Percentiles rank a stretch among this genome's conserved stretches.
Evolutionary conservation across 306 rosid genomes (phyloP).

Genomic region (Oemleria cerasiformis): DNA sequence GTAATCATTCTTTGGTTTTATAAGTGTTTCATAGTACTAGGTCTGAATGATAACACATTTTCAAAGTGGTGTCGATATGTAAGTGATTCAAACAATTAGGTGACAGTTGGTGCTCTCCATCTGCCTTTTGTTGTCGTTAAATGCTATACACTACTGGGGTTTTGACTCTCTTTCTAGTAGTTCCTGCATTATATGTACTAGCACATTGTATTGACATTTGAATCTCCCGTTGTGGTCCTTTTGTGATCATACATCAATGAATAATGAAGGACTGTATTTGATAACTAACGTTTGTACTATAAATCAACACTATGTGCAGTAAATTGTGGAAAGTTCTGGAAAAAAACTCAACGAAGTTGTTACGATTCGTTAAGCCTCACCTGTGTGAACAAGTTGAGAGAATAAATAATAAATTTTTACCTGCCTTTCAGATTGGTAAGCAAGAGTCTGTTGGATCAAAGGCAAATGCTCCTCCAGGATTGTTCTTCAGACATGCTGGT

Average conservation of each 20-base stretch:
- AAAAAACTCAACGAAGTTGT: neutral
- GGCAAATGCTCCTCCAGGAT: conserved; percentile 66
- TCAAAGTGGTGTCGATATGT: neutral
- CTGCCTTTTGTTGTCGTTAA: neutral
- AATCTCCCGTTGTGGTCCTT: neutral
- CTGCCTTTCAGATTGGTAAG: conserved; percentile 60
- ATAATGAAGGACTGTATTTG: neutral
- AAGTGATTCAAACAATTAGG: neutral
- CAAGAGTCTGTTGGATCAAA: conserved; percentile 35
- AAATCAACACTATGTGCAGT: neutral
- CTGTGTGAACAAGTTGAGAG: neutral
- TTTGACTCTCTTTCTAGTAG: neutral
- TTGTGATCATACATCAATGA: neutral
- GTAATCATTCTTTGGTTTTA: neutral
- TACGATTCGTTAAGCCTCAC: neutral
- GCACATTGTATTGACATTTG: neutral
- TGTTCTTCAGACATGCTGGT: conserved; percentile 96
- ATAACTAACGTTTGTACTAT: neutral
- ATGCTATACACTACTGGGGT: neutral
- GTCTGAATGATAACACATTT: neutral
- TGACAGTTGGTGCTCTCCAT: neutral
- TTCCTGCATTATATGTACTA: neutral
- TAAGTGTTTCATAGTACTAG: neutral
- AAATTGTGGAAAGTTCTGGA: neutral
- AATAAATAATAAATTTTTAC: neutral